These are phyloP conservation scores for Pholiota microspora DNA, from an alignment of 768 basidiomycete species.

Conservation along the genomic window DNA sequence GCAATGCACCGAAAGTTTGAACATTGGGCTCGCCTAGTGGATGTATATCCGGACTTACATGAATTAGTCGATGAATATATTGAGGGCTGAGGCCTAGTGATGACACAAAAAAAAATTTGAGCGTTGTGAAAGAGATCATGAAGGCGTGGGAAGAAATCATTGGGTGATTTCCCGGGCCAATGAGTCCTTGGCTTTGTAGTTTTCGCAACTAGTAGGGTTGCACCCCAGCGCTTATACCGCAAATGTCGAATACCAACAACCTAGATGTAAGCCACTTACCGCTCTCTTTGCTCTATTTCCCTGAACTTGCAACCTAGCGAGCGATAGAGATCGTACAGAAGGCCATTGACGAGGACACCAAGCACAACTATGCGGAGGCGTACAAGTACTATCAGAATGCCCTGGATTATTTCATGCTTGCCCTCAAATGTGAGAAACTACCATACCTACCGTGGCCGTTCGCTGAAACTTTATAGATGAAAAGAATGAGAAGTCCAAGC, in stretches of 20 bases:
- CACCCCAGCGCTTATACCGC: not conserved
- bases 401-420: slow-evolving; percentile 98
- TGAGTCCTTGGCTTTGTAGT: too few species aligned
- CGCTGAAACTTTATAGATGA: slow-evolving; percentile 23
- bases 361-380: slow-evolving; percentile 91
- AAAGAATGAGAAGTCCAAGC: slow-evolving; percentile 92
- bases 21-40: too few species aligned
- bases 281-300: slow-evolving; percentile 1
- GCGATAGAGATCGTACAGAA: slow-evolving; percentile 91
- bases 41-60: too few species aligned
- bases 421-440: slow-evolving; percentile 69
- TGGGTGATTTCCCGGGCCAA: too few species aligned
- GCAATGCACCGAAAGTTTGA: too few species aligned
- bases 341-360: slow-evolving; percentile 90
- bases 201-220: too few species aligned
- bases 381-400: slow-evolving; percentile 95
- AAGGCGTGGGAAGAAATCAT: slow-evolving; percentile 4
- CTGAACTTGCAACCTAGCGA: slow-evolving; percentile 25
- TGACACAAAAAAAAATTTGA: not conserved
- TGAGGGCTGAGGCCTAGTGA: too few species aligned
- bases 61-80: too few species aligned
- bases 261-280: slow-evolving; percentile 40
- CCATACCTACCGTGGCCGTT: not conserved
- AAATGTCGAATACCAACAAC: slow-evolving; percentile 43
- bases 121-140: not conserved